Evolutionary conservation across 2,329 filamentous ascomycete species (phyloP).

Genomic region (Aureobasidium pullulans): DNA sequence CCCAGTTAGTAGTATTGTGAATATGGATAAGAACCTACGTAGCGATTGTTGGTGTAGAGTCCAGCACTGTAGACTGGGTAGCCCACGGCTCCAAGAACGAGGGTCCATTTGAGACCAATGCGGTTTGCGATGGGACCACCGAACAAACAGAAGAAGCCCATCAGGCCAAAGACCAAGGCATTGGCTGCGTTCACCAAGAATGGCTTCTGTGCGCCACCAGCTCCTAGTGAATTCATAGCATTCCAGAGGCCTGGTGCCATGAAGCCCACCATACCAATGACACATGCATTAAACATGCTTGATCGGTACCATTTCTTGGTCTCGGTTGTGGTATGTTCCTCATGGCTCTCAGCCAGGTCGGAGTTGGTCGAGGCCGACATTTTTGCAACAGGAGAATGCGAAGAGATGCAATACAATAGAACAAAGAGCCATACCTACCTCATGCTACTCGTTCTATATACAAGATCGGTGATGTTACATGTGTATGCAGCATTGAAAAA

Average conservation of each 20-base stretch:
- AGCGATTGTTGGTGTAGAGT: conserved; percentile 45
- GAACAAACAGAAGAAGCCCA: conserved; percentile 42
- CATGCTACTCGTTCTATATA: neutral
- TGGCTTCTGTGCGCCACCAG: conserved; percentile 45
- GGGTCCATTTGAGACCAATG: conserved; percentile 41
- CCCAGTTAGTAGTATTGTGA: too few species aligned
- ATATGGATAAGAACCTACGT: conserved; percentile 12
- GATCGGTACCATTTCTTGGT: conserved; percentile 39
- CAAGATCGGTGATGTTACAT: neutral
- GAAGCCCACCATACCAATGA: conserved; percentile 48
- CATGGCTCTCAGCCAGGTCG: neutral
- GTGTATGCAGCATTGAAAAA: neutral
- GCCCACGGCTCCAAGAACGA: conserved; percentile 39
- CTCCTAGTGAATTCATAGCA: conserved; percentile 48
- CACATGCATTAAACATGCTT: conserved; percentile 44
- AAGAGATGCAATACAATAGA: neutral
- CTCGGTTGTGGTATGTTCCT: neutral
- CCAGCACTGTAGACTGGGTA: conserved; percentile 44
- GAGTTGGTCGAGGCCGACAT: conserved; percentile 1
- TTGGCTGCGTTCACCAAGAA: conserved; percentile 49
- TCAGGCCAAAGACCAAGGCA: conserved; percentile 42
- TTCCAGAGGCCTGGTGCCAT: conserved; percentile 48
- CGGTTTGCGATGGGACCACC: conserved; percentile 43
- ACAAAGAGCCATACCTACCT: neutral
- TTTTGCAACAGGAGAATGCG: neutral